These are phyloP conservation scores for Fusarium ambrosium DNA, from an alignment of 2,329 filamentous ascomycete genomes.

Conservation along the genomic window DNA sequence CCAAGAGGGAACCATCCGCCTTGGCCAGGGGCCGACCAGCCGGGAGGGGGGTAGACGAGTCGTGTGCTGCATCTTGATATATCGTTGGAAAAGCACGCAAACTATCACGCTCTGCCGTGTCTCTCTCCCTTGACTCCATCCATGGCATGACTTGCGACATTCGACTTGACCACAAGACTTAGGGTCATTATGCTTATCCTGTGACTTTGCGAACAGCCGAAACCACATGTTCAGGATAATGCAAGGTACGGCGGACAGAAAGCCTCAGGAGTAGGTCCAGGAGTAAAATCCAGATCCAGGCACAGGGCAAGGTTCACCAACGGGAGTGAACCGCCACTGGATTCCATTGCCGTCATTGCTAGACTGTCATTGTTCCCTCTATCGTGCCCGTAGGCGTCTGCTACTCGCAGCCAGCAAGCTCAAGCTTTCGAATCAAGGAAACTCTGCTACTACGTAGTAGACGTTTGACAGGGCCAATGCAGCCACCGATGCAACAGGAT, in stretches of 20 bases:
- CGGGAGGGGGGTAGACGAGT: slow-evolving; percentile 22
- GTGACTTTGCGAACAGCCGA: slow-evolving; percentile 1
- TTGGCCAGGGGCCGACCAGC: slow-evolving; percentile 36
- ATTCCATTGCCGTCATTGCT: slow-evolving; percentile 24
- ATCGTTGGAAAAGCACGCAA: slow-evolving; percentile 2
- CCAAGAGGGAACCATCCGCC: slow-evolving; percentile 16
- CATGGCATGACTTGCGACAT: slow-evolving; percentile 22
- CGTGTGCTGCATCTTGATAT: slow-evolving; percentile 13
- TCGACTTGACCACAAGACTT: background rate
- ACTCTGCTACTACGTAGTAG: slow-evolving; percentile 6
- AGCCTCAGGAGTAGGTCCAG: background rate
- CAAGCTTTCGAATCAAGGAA: slow-evolving; percentile 14
- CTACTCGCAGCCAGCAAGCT: background rate
- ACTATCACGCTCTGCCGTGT: background rate
- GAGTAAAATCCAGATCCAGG: slow-evolving; percentile 20
- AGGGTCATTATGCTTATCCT: background rate
- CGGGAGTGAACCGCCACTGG: slow-evolving; percentile 33
- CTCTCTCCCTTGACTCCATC: slow-evolving; percentile 13
- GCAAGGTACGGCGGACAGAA: slow-evolving; percentile 2
- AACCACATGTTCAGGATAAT: slow-evolving; percentile 7
- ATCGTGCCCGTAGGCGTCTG: slow-evolving; percentile 6
- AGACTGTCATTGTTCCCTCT: slow-evolving; percentile 10
- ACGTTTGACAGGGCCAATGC: slow-evolving; percentile 14
- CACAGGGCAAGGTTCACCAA: slow-evolving; percentile 26
- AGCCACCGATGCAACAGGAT: slow-evolving; percentile 11